Conservation (phyloP, 257 asterid species). For the Paulownia fortunei region DNA sequence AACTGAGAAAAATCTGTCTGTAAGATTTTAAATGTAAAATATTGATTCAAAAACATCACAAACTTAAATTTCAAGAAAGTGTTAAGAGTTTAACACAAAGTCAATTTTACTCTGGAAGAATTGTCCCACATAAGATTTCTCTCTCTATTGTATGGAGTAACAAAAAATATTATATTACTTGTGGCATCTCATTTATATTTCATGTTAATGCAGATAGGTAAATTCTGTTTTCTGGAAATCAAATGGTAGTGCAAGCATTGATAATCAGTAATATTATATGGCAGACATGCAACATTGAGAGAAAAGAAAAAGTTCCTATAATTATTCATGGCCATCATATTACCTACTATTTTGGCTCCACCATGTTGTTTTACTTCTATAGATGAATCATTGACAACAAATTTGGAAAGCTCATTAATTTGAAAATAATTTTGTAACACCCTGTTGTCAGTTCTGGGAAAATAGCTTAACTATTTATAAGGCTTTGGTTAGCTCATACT, state of each 20-base stretch:
- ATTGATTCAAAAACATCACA: neutral
- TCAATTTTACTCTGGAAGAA: conserved; percentile 5
- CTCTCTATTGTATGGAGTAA: neutral
- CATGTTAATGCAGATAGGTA: neutral
- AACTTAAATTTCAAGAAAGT: neutral
- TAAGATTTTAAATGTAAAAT: neutral
- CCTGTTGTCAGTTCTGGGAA: neutral
- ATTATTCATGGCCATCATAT: too few species aligned
- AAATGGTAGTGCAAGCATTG: too few species aligned
- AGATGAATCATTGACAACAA: too few species aligned
- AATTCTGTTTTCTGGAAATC: neutral
- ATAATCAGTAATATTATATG: too few species aligned
- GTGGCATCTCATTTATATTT: neutral
- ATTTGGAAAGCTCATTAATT: too few species aligned
- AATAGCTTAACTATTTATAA: neutral
- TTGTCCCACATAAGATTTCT: neutral
- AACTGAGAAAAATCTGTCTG: neutral
- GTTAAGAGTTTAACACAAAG: conserved; percentile 5
- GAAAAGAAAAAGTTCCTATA: too few species aligned
- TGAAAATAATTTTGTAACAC: too few species aligned
- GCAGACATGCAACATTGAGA: too few species aligned
- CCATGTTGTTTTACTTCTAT: too few species aligned
- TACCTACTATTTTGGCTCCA: too few species aligned
- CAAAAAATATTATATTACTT: neutral
- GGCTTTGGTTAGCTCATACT: too few species aligned